These are phyloP conservation scores for Fusarium sp. DNA, from an alignment of 2,329 filamentous ascomycete species.

Conservation along the genomic window DNA sequence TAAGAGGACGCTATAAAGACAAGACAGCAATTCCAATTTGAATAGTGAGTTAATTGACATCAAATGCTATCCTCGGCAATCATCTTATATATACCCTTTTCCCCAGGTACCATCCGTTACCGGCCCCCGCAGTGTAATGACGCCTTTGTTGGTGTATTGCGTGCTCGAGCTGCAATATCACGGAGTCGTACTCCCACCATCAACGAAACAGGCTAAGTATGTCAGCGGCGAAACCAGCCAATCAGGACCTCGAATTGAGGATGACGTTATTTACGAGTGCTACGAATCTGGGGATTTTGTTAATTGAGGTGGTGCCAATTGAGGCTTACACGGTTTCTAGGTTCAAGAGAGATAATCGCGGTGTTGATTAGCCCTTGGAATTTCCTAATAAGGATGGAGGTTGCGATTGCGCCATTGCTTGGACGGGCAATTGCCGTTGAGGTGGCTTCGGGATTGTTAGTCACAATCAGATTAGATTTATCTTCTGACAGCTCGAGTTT, in stretches of 20 bases:
- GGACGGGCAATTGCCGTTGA: neutral
- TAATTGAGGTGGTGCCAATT: neutral
- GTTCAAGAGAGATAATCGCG: neutral
- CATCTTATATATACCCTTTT: constrained; percentile 25
- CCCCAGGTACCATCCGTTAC: constrained; percentile 12
- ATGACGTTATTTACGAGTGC: constrained; percentile 29
- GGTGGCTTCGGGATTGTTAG: neutral
- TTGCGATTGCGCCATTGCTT: constrained; percentile 22
- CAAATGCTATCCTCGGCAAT: neutral
- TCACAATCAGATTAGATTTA: neutral
- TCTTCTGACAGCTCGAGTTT: neutral
- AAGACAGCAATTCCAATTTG: constrained; percentile 4
- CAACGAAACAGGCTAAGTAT: constrained; percentile 12
- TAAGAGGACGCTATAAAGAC: neutral
- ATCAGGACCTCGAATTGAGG: neutral
- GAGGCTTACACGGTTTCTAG: neutral
- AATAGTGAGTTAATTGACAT: neutral
- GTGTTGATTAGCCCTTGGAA: constrained; percentile 14
- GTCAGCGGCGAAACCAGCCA: neutral
- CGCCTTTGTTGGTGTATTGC: constrained; percentile 42
- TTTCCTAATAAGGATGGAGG: neutral
- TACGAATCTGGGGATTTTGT: neutral
- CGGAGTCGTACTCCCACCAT: constrained; percentile 40
- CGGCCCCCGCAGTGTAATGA: constrained; percentile 39
- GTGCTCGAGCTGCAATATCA: constrained; percentile 42